These are phyloP conservation scores for Candida koratica DNA, from an alignment of 805 yeast genomes.

Conservation along the genomic window DNA sequence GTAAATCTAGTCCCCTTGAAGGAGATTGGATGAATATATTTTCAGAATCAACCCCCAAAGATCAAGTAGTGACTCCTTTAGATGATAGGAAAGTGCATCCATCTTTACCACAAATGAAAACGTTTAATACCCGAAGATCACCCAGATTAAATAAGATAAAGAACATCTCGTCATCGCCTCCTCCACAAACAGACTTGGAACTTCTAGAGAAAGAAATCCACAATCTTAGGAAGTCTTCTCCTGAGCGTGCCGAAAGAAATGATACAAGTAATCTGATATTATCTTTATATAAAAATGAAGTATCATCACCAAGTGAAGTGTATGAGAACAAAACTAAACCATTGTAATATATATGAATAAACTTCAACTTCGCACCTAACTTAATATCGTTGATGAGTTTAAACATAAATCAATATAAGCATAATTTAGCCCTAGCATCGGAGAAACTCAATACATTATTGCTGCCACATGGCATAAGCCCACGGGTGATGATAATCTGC, in stretches of 20 bases:
- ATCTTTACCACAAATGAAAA: conserved; percentile 29
- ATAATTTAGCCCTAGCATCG: conserved; percentile 10
- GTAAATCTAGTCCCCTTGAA: conserved; percentile 37
- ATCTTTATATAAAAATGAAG: conserved; percentile 14
- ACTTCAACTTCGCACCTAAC: no score
- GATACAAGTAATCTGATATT: conserved; percentile 33
- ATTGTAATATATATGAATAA: conserved; percentile 8
- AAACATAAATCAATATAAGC: conserved; percentile 9
- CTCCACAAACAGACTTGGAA: conserved; percentile 25
- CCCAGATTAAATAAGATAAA: conserved; percentile 22
- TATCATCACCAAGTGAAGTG: conserved; percentile 13
- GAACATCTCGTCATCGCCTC: conserved; percentile 23
- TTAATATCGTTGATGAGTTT: no score
- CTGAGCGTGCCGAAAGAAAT: conserved; percentile 31
- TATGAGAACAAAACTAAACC: conserved; percentile 8
- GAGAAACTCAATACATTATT: conserved; percentile 4
- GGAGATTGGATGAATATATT: conserved; percentile 45
- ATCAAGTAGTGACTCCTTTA: conserved; percentile 19
- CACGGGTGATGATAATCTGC: conserved; percentile 76
- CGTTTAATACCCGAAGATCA: conserved; percentile 24
- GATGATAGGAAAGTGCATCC: conserved; percentile 18
- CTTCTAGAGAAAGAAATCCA: conserved; percentile 21
- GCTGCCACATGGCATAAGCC: conserved; percentile 23
- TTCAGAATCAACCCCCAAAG: conserved; percentile 37
- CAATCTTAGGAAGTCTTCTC: conserved; percentile 24